Percentiles rank a stretch among this genome's conserved stretches.
Evolutionary conservation across 495 filamentous ascomycete species (phyloP).

Genomic region (Trichoderma erinaceum): DNA sequence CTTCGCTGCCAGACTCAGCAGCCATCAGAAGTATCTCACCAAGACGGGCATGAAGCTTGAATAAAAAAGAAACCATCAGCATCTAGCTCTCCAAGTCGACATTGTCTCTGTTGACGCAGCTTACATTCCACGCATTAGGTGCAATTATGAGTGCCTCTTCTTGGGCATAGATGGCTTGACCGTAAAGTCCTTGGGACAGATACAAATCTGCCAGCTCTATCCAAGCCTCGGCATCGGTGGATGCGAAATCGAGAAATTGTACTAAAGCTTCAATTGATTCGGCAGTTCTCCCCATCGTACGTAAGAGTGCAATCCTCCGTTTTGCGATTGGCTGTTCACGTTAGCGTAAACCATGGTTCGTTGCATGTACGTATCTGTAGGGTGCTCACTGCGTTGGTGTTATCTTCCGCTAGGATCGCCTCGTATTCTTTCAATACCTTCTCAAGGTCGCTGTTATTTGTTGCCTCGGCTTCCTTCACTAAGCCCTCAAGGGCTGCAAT

Average conservation of each 20-base stretch:
- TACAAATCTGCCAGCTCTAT: constrained; percentile 86
- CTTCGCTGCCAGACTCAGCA: constrained; percentile 43
- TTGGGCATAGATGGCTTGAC: constrained; percentile 79
- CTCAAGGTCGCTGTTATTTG: constrained; percentile 55
- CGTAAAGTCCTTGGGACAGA: constrained; percentile 62
- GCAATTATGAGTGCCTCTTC: constrained; percentile 84
- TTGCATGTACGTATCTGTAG: not conserved
- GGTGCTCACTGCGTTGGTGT: constrained; percentile 68
- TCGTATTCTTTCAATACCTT: constrained; percentile 71
- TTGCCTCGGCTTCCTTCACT: constrained; percentile 77
- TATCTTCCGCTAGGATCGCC: constrained; percentile 61
- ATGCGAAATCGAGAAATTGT: constrained; percentile 70
- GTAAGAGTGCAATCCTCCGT: constrained; percentile 73
- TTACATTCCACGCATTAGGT: constrained; percentile 94
- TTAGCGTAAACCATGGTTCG: constrained; percentile 21
- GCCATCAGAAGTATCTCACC: constrained; percentile 76
- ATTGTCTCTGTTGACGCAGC: constrained; percentile 26
- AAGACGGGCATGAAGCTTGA: constrained; percentile 76
- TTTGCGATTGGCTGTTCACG: constrained; percentile 69
- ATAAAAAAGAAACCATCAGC: constrained; percentile 18
- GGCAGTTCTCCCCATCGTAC: constrained; percentile 56
- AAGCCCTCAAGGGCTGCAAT: constrained; percentile 76
- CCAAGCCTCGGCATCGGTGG: constrained; percentile 92
- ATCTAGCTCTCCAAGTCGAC: not conserved
- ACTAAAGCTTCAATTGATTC: constrained; percentile 72